Evolutionary conservation across 306 rosid genomes (phyloP), one percentile per base, ranked within the genome.

Genomic region (Dalbergia oliveri): DNA sequence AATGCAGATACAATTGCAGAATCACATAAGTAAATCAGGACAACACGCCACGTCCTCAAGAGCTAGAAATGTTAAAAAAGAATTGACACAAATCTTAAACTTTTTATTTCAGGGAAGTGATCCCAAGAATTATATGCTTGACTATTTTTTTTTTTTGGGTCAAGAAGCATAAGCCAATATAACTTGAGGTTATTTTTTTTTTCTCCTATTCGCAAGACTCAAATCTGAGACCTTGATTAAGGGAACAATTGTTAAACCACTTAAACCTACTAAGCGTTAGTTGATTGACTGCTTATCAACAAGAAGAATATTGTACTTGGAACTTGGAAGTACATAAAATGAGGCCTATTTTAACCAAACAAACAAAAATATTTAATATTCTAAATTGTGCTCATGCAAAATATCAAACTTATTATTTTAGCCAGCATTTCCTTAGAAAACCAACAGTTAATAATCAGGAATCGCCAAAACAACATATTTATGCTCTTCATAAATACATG

Each of bases 271-370:
- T 2, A 26, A 26, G 31, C 31, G 31, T 26, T 26, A 1, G 3
- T 26, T 26, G 31, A 26, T 26, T 26, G 31, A 26, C 31, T 26
- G 31, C 54, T 61, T 51, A 61, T 23, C 41, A 39, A 37, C 44
- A 51, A 23, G 66, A 14, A 75, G 23, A 60, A 69, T 23, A 44
- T 60, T 75, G n/a, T 37, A 1, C 31, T 26, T 26, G 31, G 31
- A 26, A 65, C 15, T 57, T 19, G 23, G 21, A 23, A 21, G 72
- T 5, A 53, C 39, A 53, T 26, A 13, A 80, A 80, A 23, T 11
- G 31, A 80, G 69, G 39, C 68, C 49, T 43, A 71, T 18, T 43
- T 43, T 56, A 69, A 53, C 23, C 64, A 71, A 70, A 43, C 54
- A 71, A 41, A 63, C 43, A 26, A 1, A 21, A 34, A 62, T 50